A percentile compares a stretch with the other conserved stretches of the same genome.
Conservation (phyloP, 495 filamentous ascomycete species). For the Xylaria flabelliformis region DNA sequence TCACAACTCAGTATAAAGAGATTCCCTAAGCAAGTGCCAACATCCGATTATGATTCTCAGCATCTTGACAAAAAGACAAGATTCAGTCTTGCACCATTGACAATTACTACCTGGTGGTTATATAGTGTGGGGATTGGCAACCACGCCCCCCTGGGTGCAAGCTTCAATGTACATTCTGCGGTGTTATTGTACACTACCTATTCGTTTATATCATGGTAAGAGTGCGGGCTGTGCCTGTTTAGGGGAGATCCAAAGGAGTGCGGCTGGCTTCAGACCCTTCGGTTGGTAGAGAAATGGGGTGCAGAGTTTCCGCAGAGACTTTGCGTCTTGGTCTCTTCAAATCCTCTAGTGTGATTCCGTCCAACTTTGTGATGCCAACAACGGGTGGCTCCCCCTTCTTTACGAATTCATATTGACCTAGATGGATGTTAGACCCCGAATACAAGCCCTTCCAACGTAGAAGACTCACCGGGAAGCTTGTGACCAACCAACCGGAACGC, state of each 20-base stretch:
- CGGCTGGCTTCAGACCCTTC: slow-evolving; percentile 29
- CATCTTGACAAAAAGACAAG: background rate
- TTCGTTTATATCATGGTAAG: slow-evolving; percentile 7
- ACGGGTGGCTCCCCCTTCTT: slow-evolving; percentile 89
- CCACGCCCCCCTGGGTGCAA: background rate
- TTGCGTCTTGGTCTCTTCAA: slow-evolving; percentile 77
- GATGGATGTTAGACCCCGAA: slow-evolving; percentile 11
- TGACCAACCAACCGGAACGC: slow-evolving; percentile 93
- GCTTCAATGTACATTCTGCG: slow-evolving; percentile 13
- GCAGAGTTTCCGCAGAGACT: slow-evolving; percentile 52
- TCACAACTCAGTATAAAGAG: background rate
- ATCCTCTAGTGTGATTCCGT: slow-evolving; percentile 79
- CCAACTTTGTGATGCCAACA: slow-evolving; percentile 92
- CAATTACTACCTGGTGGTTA: background rate
- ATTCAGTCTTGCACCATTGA: background rate
- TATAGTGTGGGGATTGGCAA: background rate
- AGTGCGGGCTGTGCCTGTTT: background rate
- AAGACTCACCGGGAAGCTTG: slow-evolving; percentile 83
- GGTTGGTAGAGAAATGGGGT: slow-evolving; percentile 19
- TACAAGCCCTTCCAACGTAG: background rate
- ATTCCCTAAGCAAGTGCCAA: background rate
- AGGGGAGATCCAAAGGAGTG: slow-evolving; percentile 35
- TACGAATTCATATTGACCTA: slow-evolving; percentile 92
- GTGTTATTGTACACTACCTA: slow-evolving; percentile 13
- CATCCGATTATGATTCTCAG: background rate